phyloP scores from a whole-genome alignment of 2,329 filamentous ascomycete genomes.

The Cytospora paraplurivora region DNA sequence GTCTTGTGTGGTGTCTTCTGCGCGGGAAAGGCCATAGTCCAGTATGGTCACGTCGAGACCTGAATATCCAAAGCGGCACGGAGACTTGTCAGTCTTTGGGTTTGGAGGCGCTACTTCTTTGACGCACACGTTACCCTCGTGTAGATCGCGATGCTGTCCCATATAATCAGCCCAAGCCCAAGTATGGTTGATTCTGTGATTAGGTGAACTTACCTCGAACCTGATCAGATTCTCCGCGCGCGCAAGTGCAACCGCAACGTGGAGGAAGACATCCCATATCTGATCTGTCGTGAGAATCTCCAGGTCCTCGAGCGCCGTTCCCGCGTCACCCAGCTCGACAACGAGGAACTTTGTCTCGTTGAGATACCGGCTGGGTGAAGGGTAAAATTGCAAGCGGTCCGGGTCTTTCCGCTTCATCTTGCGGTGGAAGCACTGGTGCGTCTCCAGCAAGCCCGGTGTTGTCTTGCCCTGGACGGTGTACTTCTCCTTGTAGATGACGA shows the following conservation, averaged over 20 bases:
- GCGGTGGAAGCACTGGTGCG: slow-evolving; percentile 61
- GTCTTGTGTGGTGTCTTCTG: slow-evolving; percentile 45
- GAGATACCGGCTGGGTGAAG: slow-evolving; percentile 61
- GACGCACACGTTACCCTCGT: slow-evolving; percentile 67
- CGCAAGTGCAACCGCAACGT: slow-evolving; percentile 61
- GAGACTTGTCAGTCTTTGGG: slow-evolving; percentile 34
- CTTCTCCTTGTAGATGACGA: slow-evolving; percentile 66
- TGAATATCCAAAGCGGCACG: slow-evolving; percentile 57
- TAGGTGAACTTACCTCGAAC: slow-evolving; percentile 55
- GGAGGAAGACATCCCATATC: slow-evolving; percentile 65
- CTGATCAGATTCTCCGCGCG: slow-evolving; percentile 59
- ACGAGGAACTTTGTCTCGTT: slow-evolving; percentile 61
- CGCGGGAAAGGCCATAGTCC: slow-evolving; percentile 66
- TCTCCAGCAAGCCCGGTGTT: slow-evolving; percentile 56
- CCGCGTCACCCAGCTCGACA: slow-evolving; percentile 65
- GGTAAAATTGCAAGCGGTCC: slow-evolving; percentile 61
- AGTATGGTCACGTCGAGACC: slow-evolving; percentile 66
- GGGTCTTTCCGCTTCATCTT: slow-evolving; percentile 58
- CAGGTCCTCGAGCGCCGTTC: slow-evolving; percentile 61
- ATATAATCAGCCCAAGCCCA: not conserved
- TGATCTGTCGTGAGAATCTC: slow-evolving; percentile 51
- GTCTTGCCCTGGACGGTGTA: slow-evolving; percentile 61
- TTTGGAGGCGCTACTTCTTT: slow-evolving; percentile 44
- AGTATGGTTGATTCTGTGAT: not conserved
- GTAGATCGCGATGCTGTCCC: slow-evolving; percentile 62